These are phyloP conservation scores for Solanum etuberosum DNA, from an alignment of 257 asterid genomes.

Conservation along the genomic window DNA sequence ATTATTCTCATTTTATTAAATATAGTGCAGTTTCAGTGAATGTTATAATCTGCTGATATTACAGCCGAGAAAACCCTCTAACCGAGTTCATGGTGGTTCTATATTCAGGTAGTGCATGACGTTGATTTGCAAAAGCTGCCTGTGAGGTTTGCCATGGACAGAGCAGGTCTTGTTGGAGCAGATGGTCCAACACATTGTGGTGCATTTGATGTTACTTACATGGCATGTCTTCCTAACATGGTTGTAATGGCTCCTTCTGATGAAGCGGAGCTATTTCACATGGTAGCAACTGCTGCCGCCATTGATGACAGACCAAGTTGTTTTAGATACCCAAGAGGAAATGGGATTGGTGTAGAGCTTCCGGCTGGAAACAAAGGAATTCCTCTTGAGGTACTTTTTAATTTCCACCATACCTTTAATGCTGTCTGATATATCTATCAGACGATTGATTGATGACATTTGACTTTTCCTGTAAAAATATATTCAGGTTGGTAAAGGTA, in stretches of 20 bases:
- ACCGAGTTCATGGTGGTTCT: neutral
- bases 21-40: neutral
- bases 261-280: slow-evolving; percentile 83
- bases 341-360: slow-evolving; percentile 63
- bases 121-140: slow-evolving; percentile 98
- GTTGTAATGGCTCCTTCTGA: slow-evolving; percentile 97
- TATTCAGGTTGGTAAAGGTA: slow-evolving; percentile 59
- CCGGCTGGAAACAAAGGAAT: slow-evolving; percentile 82
- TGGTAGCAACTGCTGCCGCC: slow-evolving; percentile 96
- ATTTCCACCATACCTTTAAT: neutral
- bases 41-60: neutral
- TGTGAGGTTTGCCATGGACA: slow-evolving; percentile 86
- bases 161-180: slow-evolving; percentile 93
- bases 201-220: slow-evolving; percentile 68
- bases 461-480: neutral
- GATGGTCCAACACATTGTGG: slow-evolving; percentile 99
- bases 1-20: neutral
- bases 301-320: slow-evolving; percentile 92
- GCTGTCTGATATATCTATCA: neutral
- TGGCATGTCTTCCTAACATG: slow-evolving; percentile 99
- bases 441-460: neutral
- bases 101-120: slow-evolving; percentile 78
- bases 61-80: neutral
- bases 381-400: slow-evolving; percentile 62
- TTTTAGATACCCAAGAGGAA: slow-evolving; percentile 91